Evolutionary conservation across 352 stramenopile genomes (phyloP).

Genomic region (Halophytophthora polymorphica): DNA sequence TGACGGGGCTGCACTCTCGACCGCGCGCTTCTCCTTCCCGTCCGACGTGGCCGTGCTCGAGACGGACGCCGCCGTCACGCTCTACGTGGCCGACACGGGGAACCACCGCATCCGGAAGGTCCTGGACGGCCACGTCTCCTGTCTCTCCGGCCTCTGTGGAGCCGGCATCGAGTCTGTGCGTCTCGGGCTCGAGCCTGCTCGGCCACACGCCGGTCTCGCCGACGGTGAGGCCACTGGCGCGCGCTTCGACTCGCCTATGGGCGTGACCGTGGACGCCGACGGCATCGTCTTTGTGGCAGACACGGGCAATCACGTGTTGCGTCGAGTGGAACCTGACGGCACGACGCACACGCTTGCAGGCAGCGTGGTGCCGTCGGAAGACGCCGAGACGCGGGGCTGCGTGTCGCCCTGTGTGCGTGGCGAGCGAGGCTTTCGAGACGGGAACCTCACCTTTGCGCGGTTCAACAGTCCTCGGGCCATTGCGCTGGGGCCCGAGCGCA

Average conservation of each 20-base stretch:
- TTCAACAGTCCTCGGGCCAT: constrained; percentile 95
- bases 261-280: constrained; percentile 74
- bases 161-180: constrained; percentile 61
- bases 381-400: constrained; percentile 80
- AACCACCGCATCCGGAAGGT: constrained; percentile 85
- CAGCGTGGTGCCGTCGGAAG: constrained; percentile 46
- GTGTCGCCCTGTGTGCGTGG: constrained; percentile 87
- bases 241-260: constrained; percentile 91
- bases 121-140: constrained; percentile 66
- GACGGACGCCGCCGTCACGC: constrained; percentile 23
- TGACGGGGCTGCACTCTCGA: constrained; percentile 37
- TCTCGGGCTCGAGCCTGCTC: constrained; percentile 26
- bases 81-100: constrained; percentile 79
- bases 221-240: constrained; percentile 80
- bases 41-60: constrained; percentile 67
- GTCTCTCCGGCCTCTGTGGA: constrained; percentile 88
- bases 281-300: constrained; percentile 93
- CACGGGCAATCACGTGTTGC: constrained; percentile 94
- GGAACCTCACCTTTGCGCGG: constrained; percentile 75
- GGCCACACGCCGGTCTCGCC: constrained; percentile 83
- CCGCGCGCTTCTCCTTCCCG: constrained; percentile 63
- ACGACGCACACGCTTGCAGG: constrained; percentile 68
- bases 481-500: constrained; percentile 70
- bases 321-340: constrained; percentile 70
- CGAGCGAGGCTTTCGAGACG: constrained; percentile 86